These are phyloP conservation scores for Pouteria glomerata DNA, from an alignment of 148 eudicot genomes.

Conservation along the genomic window DNA sequence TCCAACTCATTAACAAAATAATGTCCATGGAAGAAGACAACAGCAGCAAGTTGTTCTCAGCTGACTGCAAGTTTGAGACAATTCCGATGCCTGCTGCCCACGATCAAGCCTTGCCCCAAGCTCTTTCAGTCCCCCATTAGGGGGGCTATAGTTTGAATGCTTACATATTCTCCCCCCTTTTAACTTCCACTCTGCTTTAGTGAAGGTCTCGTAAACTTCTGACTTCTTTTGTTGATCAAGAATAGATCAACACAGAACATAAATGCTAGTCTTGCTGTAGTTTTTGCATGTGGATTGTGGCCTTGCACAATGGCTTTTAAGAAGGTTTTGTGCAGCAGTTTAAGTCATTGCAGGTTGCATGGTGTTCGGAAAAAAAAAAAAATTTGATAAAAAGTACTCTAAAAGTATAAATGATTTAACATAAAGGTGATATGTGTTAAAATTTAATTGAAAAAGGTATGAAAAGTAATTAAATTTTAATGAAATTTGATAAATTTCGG, in stretches of 20 bases:
- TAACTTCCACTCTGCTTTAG: not conserved
- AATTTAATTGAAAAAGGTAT: too few relatives aligned
- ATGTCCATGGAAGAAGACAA: conserved; percentile 17
- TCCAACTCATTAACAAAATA: conserved; percentile 36
- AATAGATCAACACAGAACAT: not conserved
- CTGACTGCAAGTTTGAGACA: conserved; percentile 58
- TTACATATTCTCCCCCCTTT: not conserved
- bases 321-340: too few relatives aligned
- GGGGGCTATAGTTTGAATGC: not conserved
- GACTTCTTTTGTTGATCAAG: not conserved
- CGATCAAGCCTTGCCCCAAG: conserved; percentile 40
- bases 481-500: too few relatives aligned
- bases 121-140: conserved; percentile 41
- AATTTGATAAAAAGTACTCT: too few relatives aligned
- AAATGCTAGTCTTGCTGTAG: too few relatives aligned
- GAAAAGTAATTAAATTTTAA: too few relatives aligned
- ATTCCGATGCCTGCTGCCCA: conserved; percentile 39
- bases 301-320: too few relatives aligned
- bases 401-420: too few relatives aligned
- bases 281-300: too few relatives aligned
- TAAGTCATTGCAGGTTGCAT: too few relatives aligned
- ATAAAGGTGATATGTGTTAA: too few relatives aligned
- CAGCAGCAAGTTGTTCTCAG: conserved; percentile 16
- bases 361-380: too few relatives aligned
- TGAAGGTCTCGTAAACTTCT: not conserved